Evolutionary conservation across 2,329 filamentous ascomycete species (phyloP).

Genomic region (Ophiocordyceps camponoti-rufipedis): DNA sequence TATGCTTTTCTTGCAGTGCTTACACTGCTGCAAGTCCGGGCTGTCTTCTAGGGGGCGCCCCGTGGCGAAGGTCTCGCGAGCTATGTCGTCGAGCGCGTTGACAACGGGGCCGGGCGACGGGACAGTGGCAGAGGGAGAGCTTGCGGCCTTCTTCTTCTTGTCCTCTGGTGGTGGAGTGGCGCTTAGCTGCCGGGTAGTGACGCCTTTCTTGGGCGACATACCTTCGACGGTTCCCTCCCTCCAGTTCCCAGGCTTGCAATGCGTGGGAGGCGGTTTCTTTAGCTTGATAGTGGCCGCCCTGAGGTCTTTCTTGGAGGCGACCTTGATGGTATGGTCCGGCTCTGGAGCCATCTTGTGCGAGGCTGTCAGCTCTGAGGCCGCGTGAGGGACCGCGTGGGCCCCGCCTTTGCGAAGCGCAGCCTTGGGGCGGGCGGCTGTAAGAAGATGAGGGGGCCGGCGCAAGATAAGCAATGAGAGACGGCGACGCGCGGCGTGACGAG

Average conservation of each 20-base stretch:
- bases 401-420: neutral
- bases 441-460: neutral
- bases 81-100: slow-evolving; percentile 55
- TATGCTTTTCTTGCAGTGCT: slow-evolving; percentile 83
- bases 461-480: neutral
- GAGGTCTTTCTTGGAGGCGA: slow-evolving; percentile 35
- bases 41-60: slow-evolving; percentile 67
- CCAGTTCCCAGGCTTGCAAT: slow-evolving; percentile 53
- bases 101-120: slow-evolving; percentile 36
- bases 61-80: slow-evolving; percentile 62
- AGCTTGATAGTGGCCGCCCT: slow-evolving; percentile 39
- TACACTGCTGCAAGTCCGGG: slow-evolving; percentile 69
- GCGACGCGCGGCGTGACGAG: neutral
- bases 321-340: slow-evolving; percentile 42
- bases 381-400: neutral
- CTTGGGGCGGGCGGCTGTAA: neutral
- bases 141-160: slow-evolving; percentile 29
- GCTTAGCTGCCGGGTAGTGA: neutral
- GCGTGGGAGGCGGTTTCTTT: slow-evolving; percentile 43
- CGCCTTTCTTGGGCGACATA: slow-evolving; percentile 16
- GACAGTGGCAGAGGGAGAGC: slow-evolving; percentile 21
- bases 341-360: slow-evolving; percentile 2
- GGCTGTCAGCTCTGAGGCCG: neutral
- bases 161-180: slow-evolving; percentile 19
- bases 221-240: slow-evolving; percentile 47